Evolutionary conservation across 1,284 basidiomycete genomes (phyloP).

Genomic region (Fomitopsis palustris): DNA sequence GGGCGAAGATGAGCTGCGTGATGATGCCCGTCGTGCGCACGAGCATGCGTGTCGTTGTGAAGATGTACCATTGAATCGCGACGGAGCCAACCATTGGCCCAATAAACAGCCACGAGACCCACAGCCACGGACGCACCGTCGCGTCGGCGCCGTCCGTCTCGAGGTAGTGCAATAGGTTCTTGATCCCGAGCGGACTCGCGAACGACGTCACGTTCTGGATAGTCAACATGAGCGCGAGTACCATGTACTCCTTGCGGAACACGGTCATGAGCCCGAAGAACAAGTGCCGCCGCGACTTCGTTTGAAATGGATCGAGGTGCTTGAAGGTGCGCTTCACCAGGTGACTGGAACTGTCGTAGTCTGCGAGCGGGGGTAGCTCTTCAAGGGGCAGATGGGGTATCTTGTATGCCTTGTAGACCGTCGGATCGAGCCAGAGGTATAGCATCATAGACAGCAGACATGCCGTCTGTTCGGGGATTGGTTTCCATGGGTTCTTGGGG

Average conservation of each 20-base stretch:
- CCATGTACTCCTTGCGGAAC: slow-evolving; percentile 18
- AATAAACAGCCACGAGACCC: slow-evolving; percentile 56
- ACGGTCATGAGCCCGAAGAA: slow-evolving; percentile 27
- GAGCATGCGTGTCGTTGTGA: slow-evolving; percentile 34
- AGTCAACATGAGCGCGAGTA: slow-evolving; percentile 10
- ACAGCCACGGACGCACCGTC: slow-evolving; percentile 45
- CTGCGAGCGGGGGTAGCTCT: slow-evolving; percentile 39
- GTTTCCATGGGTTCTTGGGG: slow-evolving; percentile 36
- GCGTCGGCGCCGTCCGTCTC: slow-evolving; percentile 35
- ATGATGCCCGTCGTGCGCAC: slow-evolving; percentile 57
- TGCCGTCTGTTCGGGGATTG: slow-evolving; percentile 66
- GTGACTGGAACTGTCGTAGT: slow-evolving; percentile 39
- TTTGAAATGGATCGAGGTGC: slow-evolving; percentile 16
- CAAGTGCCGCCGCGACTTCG: slow-evolving; percentile 17
- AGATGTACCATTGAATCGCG: slow-evolving; percentile 33
- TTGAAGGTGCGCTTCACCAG: slow-evolving; percentile 35
- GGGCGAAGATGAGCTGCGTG: slow-evolving; percentile 66
- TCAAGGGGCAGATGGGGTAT: slow-evolving; percentile 27
- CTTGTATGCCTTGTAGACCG: slow-evolving; percentile 26
- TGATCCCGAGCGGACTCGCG: slow-evolving; percentile 37
- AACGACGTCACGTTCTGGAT: slow-evolving; percentile 24
- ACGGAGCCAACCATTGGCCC: slow-evolving; percentile 43
- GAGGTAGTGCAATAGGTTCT: slow-evolving; percentile 36
- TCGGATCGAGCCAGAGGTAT: slow-evolving; percentile 52
- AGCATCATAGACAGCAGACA: slow-evolving; percentile 52